These are phyloP conservation scores for Rhizopus arrhizus DNA, from an alignment of 371 early-diverging fungal genomes.

Conservation along the genomic window DNA sequence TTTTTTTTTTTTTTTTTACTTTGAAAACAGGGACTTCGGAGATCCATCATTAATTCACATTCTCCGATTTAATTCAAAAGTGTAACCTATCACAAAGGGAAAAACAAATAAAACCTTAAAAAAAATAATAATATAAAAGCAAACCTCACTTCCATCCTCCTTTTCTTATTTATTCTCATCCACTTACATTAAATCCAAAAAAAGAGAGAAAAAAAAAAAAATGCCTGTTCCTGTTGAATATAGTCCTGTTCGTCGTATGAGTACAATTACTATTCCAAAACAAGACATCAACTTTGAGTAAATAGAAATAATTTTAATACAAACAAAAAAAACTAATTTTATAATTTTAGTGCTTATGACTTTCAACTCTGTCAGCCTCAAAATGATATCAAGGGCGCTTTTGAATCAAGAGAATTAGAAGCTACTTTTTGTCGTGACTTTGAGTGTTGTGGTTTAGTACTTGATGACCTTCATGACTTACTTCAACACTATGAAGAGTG, in stretches of 20 bases:
- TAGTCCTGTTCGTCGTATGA: constrained; percentile 39
- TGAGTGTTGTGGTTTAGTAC: constrained; percentile 82
- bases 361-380: constrained; percentile 46
- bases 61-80: neutral
- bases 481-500: constrained; percentile 91
- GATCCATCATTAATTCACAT: constrained; percentile 5
- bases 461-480: constrained; percentile 86
- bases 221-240: constrained; percentile 51
- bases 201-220: too few relatives aligned
- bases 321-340: neutral
- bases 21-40: constrained; percentile 15
- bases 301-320: neutral
- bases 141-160: neutral
- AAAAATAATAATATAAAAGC: constrained; percentile 3
- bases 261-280: constrained; percentile 44
- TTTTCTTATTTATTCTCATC: too few relatives aligned
- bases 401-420: constrained; percentile 82
- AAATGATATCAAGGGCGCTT: constrained; percentile 54
- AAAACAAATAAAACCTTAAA: neutral
- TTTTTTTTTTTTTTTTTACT: too few relatives aligned
- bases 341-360: constrained; percentile 30
- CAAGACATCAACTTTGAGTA: constrained; percentile 46
- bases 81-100: neutral
- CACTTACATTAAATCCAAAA: too few relatives aligned
- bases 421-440: constrained; percentile 89